A percentile compares a stretch with the other conserved stretches of the same genome.
phyloP scores from a whole-genome alignment of 805 yeast genomes.

The Debaryomyces prosopidis region DNA sequence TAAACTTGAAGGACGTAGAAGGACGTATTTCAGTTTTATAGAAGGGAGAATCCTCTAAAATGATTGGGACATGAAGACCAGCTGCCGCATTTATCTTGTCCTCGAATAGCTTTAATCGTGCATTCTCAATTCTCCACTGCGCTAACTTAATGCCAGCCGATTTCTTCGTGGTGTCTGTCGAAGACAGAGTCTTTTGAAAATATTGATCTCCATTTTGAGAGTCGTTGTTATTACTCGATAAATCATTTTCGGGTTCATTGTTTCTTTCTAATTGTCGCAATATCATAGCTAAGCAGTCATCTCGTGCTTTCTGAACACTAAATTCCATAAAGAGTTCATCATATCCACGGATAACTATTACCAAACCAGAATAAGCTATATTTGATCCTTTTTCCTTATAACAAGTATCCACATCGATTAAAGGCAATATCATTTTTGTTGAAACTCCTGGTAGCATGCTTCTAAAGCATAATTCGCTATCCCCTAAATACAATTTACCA shows the following conservation, averaged over 20 bases:
- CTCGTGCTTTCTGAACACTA: conserved; percentile 59
- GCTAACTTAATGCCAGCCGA: conserved; percentile 14
- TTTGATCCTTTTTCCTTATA: conserved; percentile 67
- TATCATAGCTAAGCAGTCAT: conserved; percentile 65
- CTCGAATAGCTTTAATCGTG: conserved; percentile 66
- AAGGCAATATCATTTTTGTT: conserved; percentile 82
- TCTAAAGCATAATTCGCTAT: conserved; percentile 71
- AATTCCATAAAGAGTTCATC: conserved; percentile 81
- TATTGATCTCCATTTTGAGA: neutral
- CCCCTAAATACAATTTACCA: conserved; percentile 79
- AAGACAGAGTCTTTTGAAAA: neutral
- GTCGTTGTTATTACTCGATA: conserved; percentile 10
- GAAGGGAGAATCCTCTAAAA: conserved; percentile 65
- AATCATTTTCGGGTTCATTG: conserved; percentile 24
- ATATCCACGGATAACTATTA: conserved; percentile 67
- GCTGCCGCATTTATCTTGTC: conserved; percentile 59
- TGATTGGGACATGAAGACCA: conserved; percentile 68
- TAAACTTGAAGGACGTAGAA: conserved; percentile 54
- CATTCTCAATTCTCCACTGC: conserved; percentile 43
- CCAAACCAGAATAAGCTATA: conserved; percentile 69
- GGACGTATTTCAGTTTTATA: conserved; percentile 55
- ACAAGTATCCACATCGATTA: conserved; percentile 68
- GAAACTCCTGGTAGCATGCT: conserved; percentile 75
- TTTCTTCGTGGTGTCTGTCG: neutral
- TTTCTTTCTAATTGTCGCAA: conserved; percentile 50